Base-by-base conservation (phyloP, 1,284 basidiomycete species). In the Baeospora myosura region DNA sequence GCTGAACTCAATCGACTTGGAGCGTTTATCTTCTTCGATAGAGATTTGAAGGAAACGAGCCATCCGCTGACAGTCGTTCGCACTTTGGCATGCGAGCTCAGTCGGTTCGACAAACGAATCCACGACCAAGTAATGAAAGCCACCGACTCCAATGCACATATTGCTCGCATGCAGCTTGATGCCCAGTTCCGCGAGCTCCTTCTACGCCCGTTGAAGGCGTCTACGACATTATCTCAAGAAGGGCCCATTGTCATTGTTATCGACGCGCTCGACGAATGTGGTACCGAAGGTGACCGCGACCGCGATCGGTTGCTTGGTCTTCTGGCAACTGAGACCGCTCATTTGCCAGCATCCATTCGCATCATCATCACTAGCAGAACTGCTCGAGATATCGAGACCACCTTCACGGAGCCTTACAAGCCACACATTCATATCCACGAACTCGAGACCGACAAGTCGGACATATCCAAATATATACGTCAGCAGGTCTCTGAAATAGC, bases 181-280 rank as follows among this genome's bases (percentile, higher is more conserved):
- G 17, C 12, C 17, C 32, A 45, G 34, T 45, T 31, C 33, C 22
- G 38, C 26, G 22, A 18, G 21, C 10, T 45, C 18, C 17, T 45
- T 34, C 22, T 36, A 17, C n/a, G 29, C 14, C 12, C 37, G 24
- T n/a, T n/a, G n/a, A n/a, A n/a, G n/a, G n/a, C n/a, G n/a, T n/a
- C n/a, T n/a, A n/a, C n/a, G n/a, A n/a, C n/a, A n/a, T n/a, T n/a
- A n/a, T n/a, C n/a, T n/a, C 12, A 3, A 14, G 21, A 22, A 25
- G 20, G 32, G 3, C 31, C 38, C 20, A 42, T 45, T 22, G 47
- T 57, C 10, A 32, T 57, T 17, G 40, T 52, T 12, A 52, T 54
- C 17, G 54, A 57, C 34, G 55, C 52, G 16, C 32, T 55, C 10
- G 55, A 57, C 28, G 55, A 57, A 37, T 53, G 52, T 34, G 34